Base-by-base conservation (phyloP, 2,329 filamentous ascomycete genomes). In the Drechslerella dactyloides region DNA sequence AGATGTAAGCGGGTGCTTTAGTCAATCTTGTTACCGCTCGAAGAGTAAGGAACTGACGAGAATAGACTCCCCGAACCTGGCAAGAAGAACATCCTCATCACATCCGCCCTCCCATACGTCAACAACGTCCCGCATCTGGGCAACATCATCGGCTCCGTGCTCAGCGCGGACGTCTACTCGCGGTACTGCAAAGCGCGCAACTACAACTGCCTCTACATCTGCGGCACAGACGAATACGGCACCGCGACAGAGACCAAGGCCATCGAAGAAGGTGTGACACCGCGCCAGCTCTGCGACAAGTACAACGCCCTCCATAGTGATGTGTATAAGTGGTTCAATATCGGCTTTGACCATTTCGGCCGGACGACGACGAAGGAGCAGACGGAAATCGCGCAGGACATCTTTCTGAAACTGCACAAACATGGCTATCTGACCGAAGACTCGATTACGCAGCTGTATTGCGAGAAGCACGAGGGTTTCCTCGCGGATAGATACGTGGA, bases 171-270 rank as follows among this genome's bases (percentile, higher is more conserved):
- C 78, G 90, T 96, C 74, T 97, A 89, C 79, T 85, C 89, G 46
- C 79, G 76, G 74, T 96, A 89, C 81, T 90, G 89, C 82, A 91
- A 91, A 80, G 88, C 90, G 48, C 86, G 91, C 77, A 90, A 89
- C 63, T 85, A 89, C 78, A 90, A 87, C 75, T 96, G 91, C 1
- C 85, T 96, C 56, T 96, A 87, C 80, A 84, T 96, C 75, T 96
- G 93, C 80, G 92, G 92, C 65, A 90, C 88, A 57, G 93, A 97
- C 82, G 91, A 97, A 81, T 97, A 97, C 80, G 93, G 93, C 66
- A 97, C 93, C 11, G 93, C 93, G 21, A 96, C 93, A 33, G 93
- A 97, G 81, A 96, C 93, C 24, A 96, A 96, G 82, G 93, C 93
- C 2, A 86, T 97, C 44, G 91, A 96, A 79, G 91, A 94, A 79